Evolutionary conservation across 2,329 filamentous ascomycete genomes (phyloP), one percentile per base, ranked within the genome.

Genomic region (Celoporthe dispersa): DNA sequence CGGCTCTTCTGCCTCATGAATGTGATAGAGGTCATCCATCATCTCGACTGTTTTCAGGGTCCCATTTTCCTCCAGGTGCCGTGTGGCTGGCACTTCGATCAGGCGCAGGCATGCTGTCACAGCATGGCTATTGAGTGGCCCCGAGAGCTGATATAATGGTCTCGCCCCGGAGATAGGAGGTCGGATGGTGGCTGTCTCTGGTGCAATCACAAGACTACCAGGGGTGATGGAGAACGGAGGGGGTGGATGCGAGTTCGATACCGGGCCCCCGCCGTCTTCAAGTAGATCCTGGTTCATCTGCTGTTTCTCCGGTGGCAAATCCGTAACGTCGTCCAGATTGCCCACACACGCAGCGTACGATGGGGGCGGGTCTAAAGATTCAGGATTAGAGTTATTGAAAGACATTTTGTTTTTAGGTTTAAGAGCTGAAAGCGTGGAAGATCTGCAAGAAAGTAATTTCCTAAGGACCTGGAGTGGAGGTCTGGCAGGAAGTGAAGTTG

Each of bases 171-270:
- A 33, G 16, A 66, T 35, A 2, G 66, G 37, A 8, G 37, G 4
- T 2, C 53, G 62, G 4, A 70, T 66, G 25, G 63, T 35, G 22
- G 31, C 9, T 4, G 62, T n/a, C 16, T 51, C 37, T 2, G 62
- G 69, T 4, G 57, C n/a, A 1, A 70, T 39, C 19, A 70, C 14
- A 16, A 70, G 62, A 2, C 61, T 68, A 2, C 69, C 66, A 22
- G 69, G 69, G 4, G 69, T 70, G 35, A 66, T 41, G 7, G 62
- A 66, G 55, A 70, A 70, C 3, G 69, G 69, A 16, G 66, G 66
- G 1, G 69, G 69, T 61, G 62, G 60, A 28, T 37, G 62, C 3
- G 48, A 19, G 28, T 51, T 25, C n/a, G 51, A 28, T 28, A 44
- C 57, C 53, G 65, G 31, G 67, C 28, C 44, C 28, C n/a, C 6